Evolutionary conservation across 225 moss, liverwort and hornwort genomes (phyloP), one percentile per base, ranked within the genome.

Genomic region (Ulota crispa): DNA sequence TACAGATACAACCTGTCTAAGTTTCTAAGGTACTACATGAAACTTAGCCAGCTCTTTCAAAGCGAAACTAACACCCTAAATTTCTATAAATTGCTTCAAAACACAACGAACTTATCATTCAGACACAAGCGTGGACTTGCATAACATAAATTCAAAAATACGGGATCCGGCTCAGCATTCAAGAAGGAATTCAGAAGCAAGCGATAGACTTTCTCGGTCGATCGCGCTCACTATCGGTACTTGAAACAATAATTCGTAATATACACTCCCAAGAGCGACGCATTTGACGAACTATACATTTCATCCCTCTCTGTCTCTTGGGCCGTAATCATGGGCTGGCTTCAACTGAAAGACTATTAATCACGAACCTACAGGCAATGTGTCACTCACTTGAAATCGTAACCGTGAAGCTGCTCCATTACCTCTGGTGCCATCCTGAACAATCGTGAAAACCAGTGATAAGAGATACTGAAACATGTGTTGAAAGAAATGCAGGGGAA

Each of bases 341-440:
- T 54, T 54, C 31, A 12, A 60, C 31, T 37, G 41, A 31, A 62
- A 78, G 53, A 69, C 14, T 36, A 43, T 28, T 20, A 61, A 66
- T 60, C 59, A 80, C 32, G 55, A 73, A 64, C 62, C 26, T 28
- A 69, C 15, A 78, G 13, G 36, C 16, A 45, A 45, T 7, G 61
- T n/a, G 75, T 42, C 53, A 85, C 86, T 86, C 78, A 89, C 87
- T 90, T 98, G 83, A 95, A 98, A 83, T 98, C 97, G 76, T 98
- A 98, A 42, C 97, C 97, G 82, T 95, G 93, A 72, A 95, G 88
- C 85, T 98, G 97, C 93, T 98, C 97, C 97, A 98, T 98, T 42
- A 98, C 97, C 90, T 98, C 97, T 27, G 97, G 97, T 55, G 97
- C 97, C 97, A 98, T 98, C 92, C 92, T 92, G 88, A 68, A 72